Conservation (phyloP, 345 rosid genomes). For the Rhizophora mangle region DNA sequence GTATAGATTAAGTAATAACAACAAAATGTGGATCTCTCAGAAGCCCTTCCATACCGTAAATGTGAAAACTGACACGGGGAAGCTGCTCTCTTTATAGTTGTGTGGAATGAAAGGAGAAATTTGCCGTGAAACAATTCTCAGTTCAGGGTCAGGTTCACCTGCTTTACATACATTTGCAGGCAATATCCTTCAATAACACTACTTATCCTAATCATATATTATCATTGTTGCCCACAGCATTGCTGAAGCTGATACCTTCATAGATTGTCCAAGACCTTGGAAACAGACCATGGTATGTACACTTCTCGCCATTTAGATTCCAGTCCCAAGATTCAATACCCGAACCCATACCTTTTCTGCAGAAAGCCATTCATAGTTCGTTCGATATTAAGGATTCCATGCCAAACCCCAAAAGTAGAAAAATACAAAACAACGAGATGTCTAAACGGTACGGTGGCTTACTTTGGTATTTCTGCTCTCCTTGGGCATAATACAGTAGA, state of each 20-base stretch:
- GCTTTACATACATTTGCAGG: constrained; percentile 21
- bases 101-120: constrained; percentile 92
- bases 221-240: not conserved
- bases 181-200: not conserved
- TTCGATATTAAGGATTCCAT: not conserved
- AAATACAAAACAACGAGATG: not conserved
- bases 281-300: constrained; percentile 88
- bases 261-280: constrained; percentile 94
- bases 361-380: not conserved
- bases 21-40: not conserved
- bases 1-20: not conserved
- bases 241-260: constrained; percentile 50
- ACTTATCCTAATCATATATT: not conserved
- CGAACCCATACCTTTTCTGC: constrained; percentile 49
- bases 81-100: constrained; percentile 91
- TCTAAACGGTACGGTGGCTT: constrained; percentile 20
- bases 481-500: constrained; percentile 73
- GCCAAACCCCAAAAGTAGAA: too few relatives aligned
- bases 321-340: constrained; percentile 95
- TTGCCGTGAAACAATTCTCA: constrained; percentile 80
- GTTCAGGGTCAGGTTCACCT: constrained; percentile 97
- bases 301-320: constrained; percentile 69
- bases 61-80: constrained; percentile 80
- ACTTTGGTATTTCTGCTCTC: constrained; percentile 53
- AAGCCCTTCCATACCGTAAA: constrained; percentile 54